phyloP scores from a whole-genome alignment of 2,329 filamentous ascomycete genomes.

The Verticillium tricorpus region DNA sequence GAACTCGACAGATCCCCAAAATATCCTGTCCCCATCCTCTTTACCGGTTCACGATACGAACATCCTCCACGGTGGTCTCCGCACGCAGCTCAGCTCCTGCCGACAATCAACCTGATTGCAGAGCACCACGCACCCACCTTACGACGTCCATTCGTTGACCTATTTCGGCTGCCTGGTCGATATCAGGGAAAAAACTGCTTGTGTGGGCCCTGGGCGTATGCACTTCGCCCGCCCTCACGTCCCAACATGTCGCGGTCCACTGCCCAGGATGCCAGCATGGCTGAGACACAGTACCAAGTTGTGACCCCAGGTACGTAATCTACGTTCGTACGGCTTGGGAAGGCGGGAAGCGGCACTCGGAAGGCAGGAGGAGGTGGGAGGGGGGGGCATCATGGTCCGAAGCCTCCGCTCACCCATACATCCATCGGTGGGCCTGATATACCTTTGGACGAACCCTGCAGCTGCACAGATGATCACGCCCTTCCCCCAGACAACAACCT shows the following conservation, averaged over 20 bases:
- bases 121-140: background rate
- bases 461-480: background rate
- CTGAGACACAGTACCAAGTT: conserved; percentile 5
- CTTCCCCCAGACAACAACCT: background rate
- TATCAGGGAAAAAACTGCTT: background rate
- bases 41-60: background rate
- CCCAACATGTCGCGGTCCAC: background rate
- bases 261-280: background rate
- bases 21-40: background rate
- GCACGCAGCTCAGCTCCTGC: background rate
- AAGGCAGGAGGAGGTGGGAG: background rate
- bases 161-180: background rate
- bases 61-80: background rate
- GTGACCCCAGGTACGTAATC: conserved; percentile 12
- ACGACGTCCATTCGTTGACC: background rate
- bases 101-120: background rate
- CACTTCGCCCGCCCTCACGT: background rate
- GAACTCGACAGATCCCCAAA: background rate
- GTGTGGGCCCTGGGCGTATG: background rate
- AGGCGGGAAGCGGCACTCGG: background rate
- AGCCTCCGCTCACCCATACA: background rate
- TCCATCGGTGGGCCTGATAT: background rate
- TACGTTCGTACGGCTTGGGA: background rate
- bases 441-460: background rate
- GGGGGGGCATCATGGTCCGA: conserved; percentile 1